These are phyloP conservation scores for Physaria fendleri DNA, from an alignment of 345 rosid species.

Conservation along the genomic window DNA sequence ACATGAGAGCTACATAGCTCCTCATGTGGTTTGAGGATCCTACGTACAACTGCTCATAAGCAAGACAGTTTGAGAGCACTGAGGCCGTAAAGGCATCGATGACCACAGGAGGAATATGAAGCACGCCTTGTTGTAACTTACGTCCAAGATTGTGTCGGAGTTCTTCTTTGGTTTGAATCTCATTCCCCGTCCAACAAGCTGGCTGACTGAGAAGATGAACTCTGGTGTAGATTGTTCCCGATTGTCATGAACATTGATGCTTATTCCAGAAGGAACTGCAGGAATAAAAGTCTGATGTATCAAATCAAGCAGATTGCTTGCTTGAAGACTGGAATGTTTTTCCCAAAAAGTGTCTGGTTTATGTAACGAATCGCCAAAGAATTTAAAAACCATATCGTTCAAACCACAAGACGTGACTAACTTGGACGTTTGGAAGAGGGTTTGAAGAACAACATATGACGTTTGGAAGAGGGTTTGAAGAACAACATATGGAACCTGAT, in stretches of 20 bases:
- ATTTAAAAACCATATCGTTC: conserved; percentile 32
- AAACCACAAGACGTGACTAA: conserved; percentile 17
- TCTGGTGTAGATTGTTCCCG: not conserved
- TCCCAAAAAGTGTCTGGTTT: conserved; percentile 20
- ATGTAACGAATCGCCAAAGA: conserved; percentile 36
- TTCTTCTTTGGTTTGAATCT: conserved; percentile 27
- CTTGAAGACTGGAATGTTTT: conserved; percentile 13
- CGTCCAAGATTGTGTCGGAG: conserved; percentile 39
- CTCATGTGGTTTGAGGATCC: conserved; percentile 44
- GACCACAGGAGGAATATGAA: conserved; percentile 40
- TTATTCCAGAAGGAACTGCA: not conserved
- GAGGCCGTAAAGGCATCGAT: conserved; percentile 38
- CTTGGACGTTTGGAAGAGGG: conserved; percentile 26
- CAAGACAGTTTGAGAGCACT: conserved; percentile 44
- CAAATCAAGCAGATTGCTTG: conserved; percentile 47
- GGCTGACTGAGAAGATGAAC: conserved; percentile 35
- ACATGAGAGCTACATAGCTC: conserved; percentile 46
- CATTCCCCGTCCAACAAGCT: conserved; percentile 44
- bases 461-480: too few relatives aligned
- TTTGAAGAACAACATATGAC: conserved; percentile 42
- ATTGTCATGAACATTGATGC: not conserved
- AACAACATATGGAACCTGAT: conserved; percentile 52
- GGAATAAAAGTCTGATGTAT: conserved; percentile 42
- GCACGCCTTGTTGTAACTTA: conserved; percentile 37
- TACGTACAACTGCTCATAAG: conserved; percentile 47